Conservation (phyloP, 2,329 filamentous ascomycete genomes). For the Paraconiothyrium sp. region DNA sequence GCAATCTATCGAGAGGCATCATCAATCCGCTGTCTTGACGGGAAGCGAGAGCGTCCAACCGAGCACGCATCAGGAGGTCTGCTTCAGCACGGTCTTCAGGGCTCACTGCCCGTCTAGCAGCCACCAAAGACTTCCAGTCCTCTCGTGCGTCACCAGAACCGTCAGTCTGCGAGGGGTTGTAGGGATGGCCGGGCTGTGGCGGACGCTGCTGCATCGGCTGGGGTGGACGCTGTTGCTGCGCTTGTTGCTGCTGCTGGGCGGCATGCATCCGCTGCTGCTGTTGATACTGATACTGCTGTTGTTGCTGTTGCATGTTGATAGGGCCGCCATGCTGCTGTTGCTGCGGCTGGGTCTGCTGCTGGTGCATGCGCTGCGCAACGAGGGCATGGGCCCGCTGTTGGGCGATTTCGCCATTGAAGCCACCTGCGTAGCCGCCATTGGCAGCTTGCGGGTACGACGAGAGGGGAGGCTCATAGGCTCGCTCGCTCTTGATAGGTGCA, state of each 20-base stretch:
- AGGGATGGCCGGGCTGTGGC: constrained; percentile 33
- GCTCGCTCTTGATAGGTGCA: constrained; percentile 63
- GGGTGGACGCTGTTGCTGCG: constrained; percentile 42
- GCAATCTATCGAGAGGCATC: constrained; percentile 71
- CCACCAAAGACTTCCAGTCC: constrained; percentile 66
- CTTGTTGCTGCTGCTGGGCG: constrained; percentile 35
- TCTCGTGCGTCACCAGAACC: constrained; percentile 72
- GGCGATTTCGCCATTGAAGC: constrained; percentile 58
- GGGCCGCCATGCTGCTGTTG: constrained; percentile 31
- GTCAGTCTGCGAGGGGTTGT: constrained; percentile 73
- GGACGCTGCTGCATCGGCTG: constrained; percentile 56
- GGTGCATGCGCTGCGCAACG: constrained; percentile 50
- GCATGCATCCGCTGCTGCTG: constrained; percentile 40
- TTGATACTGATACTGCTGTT: constrained; percentile 37
- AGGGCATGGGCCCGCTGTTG: constrained; percentile 64
- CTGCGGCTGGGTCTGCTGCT: constrained; percentile 33
- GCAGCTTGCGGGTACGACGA: constrained; percentile 41
- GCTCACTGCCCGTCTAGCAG: constrained; percentile 65
- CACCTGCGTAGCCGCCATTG: constrained; percentile 43
- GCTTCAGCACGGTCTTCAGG: constrained; percentile 63
- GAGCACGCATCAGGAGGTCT: constrained; percentile 73
- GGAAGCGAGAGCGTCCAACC: constrained; percentile 72
- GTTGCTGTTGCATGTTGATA: constrained; percentile 35
- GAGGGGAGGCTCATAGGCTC: constrained; percentile 41
- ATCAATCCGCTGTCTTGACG: constrained; percentile 80